Evolutionary conservation across 768 basidiomycete species (phyloP).

Genomic region (Tylopilus plumbeoviolaceoides): DNA sequence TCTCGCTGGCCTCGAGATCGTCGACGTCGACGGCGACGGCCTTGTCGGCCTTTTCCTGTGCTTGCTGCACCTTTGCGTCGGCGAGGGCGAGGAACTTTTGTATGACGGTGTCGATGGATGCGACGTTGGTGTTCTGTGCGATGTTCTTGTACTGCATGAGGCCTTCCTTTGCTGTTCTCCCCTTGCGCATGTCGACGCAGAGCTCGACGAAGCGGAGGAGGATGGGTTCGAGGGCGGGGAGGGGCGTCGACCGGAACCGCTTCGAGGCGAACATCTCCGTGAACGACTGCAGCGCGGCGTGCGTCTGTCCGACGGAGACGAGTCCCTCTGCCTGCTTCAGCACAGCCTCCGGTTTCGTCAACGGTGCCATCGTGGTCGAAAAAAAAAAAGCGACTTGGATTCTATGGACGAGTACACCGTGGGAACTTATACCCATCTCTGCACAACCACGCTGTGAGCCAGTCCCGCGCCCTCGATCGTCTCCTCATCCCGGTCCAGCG

Average conservation of each 20-base stretch:
- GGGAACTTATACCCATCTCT: conserved; percentile 57
- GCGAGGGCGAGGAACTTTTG: conserved; percentile 78
- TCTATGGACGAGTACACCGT: conserved; percentile 1
- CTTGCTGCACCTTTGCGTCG: conserved; percentile 78
- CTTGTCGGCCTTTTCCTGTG: conserved; percentile 82
- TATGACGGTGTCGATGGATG: conserved; percentile 89
- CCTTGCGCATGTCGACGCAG: conserved; percentile 92
- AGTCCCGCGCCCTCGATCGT: conserved; percentile 74
- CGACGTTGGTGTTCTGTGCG: conserved; percentile 88
- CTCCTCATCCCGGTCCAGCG: conserved; percentile 55
- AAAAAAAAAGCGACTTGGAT: background rate
- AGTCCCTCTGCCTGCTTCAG: conserved; percentile 93
- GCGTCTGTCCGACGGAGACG: conserved; percentile 85
- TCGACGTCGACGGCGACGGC: conserved; percentile 79
- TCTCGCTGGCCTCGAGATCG: conserved; percentile 94
- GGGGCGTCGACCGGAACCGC: conserved; percentile 88
- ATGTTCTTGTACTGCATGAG: conserved; percentile 98
- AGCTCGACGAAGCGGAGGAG: conserved; percentile 94
- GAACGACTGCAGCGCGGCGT: conserved; percentile 85
- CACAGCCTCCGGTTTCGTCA: conserved; percentile 86
- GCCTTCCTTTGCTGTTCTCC: conserved; percentile 74
- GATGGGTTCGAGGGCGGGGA: conserved; percentile 89
- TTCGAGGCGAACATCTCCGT: conserved; percentile 93
- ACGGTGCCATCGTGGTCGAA: conserved; percentile 67
- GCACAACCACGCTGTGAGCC: conserved; percentile 80